Percentiles rank a stretch among this genome's conserved stretches.
phyloP scores from a whole-genome alignment of 202 grass and related monocot species.

The Brachypodium distachyon region DNA sequence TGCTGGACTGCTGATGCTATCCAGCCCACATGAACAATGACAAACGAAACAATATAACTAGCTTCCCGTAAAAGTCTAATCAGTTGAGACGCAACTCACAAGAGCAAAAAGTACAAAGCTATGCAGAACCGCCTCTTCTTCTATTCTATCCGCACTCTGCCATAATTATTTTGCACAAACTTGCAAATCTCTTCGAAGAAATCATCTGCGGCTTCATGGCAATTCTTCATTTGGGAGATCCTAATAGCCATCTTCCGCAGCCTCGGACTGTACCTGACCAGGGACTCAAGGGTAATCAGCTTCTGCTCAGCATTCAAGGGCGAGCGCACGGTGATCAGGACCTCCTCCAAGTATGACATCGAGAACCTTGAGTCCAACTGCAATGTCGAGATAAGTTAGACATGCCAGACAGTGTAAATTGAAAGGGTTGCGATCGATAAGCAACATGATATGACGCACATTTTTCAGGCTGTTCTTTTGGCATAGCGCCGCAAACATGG shows the following conservation, averaged over 20 bases:
- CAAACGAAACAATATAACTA: neutral
- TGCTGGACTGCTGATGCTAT: neutral
- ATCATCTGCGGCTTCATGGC: slow-evolving; percentile 54
- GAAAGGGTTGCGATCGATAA: neutral
- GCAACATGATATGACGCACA: neutral
- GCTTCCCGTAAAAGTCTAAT: neutral
- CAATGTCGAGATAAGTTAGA: slow-evolving; percentile 14
- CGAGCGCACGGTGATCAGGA: slow-evolving; percentile 69
- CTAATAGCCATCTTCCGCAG: slow-evolving; percentile 63
- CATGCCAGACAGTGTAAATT: neutral
- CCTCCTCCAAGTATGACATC: slow-evolving; percentile 69
- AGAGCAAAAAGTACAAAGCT: too few species aligned
- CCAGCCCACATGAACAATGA: neutral
- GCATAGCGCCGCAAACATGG: slow-evolving; percentile 74
- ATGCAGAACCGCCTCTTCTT: neutral
- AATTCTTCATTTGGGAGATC: slow-evolving; percentile 91
- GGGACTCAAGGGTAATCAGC: slow-evolving; percentile 64
- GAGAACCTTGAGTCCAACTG: slow-evolving; percentile 60
- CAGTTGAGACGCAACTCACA: neutral
- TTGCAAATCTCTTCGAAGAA: slow-evolving; percentile 90
- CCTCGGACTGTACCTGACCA: slow-evolving; percentile 50
- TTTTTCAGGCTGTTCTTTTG: slow-evolving; percentile 89
- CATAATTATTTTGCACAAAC: slow-evolving; percentile 45
- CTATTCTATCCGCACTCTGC: slow-evolving; percentile 50
- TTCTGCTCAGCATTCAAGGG: slow-evolving; percentile 81